Conservation (phyloP, 495 filamentous ascomycete species). For the Penicillium nucicola region DNA sequence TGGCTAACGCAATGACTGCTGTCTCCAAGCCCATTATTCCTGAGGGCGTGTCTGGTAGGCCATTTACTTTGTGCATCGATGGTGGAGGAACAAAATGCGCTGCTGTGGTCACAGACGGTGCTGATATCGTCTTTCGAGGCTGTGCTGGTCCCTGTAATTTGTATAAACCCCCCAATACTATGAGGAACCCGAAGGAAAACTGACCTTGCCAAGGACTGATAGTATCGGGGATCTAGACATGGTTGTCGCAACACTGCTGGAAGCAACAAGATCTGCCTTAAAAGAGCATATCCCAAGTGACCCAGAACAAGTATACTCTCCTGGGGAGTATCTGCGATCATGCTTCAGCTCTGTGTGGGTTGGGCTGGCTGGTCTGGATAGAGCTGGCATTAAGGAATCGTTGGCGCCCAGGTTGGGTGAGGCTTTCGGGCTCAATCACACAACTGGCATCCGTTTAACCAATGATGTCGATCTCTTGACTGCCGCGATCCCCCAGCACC, state of each 20-base stretch:
- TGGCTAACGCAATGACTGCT: slow-evolving; percentile 21
- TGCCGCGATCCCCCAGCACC: slow-evolving; percentile 13
- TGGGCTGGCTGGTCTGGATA: slow-evolving; percentile 28
- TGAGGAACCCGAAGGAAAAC: no score
- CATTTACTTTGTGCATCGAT: slow-evolving; percentile 36
- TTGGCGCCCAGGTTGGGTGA: slow-evolving; percentile 15
- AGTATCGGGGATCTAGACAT: slow-evolving; percentile 7
- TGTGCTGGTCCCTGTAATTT: slow-evolving; percentile 35
- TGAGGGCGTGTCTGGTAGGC: no score
- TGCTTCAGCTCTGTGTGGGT: slow-evolving; percentile 26
- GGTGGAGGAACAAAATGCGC: slow-evolving; percentile 37
- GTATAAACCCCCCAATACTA: no score
- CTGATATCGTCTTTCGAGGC: slow-evolving; percentile 15
- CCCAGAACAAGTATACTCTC: background rate
- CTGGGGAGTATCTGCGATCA: slow-evolving; percentile 4
- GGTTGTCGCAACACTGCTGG: slow-evolving; percentile 10
- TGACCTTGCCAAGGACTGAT: slow-evolving; percentile 12
- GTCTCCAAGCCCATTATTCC: background rate
- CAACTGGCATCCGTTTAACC: slow-evolving; percentile 19
- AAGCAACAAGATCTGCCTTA: slow-evolving; percentile 12
- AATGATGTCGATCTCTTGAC: slow-evolving; percentile 30
- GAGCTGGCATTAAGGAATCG: slow-evolving; percentile 13
- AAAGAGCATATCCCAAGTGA: background rate
- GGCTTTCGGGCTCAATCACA: slow-evolving; percentile 17
- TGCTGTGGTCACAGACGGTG: slow-evolving; percentile 20